Percentiles rank a stretch among this genome's conserved stretches.
phyloP scores from a whole-genome alignment of 768 basidiomycete species.

The Mycena pura region DNA sequence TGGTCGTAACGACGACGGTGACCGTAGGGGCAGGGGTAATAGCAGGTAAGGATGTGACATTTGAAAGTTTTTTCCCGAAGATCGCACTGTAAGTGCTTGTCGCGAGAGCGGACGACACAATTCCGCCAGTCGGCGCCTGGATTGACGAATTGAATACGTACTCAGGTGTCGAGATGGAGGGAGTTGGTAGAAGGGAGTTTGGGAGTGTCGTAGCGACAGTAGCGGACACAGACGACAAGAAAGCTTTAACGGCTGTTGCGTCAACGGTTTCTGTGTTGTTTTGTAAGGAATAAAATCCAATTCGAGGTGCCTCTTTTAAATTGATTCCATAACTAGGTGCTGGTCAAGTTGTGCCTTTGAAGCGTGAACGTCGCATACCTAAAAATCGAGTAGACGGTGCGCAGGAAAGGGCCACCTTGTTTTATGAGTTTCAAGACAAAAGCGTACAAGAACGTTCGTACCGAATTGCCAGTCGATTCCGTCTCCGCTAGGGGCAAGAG shows the following conservation, averaged over 20 bases:
- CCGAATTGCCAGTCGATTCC: slow-evolving; percentile 88
- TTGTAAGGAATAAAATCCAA: slow-evolving; percentile 73
- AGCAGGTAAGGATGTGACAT: slow-evolving; percentile 60
- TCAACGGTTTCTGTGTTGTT: slow-evolving; percentile 53
- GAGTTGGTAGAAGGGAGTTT: slow-evolving; percentile 72
- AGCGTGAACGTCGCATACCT: slow-evolving; percentile 51
- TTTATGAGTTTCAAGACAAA: background rate
- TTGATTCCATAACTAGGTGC: slow-evolving; percentile 72
- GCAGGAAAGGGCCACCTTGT: slow-evolving; percentile 69
- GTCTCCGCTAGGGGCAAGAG: slow-evolving; percentile 67
- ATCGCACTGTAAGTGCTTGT: slow-evolving; percentile 75
- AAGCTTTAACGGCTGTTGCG: slow-evolving; percentile 52
- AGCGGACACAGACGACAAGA: slow-evolving; percentile 66
- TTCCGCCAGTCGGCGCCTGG: slow-evolving; percentile 56
- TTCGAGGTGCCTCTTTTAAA: slow-evolving; percentile 73
- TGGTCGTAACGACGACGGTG: slow-evolving; percentile 52
- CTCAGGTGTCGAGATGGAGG: slow-evolving; percentile 64
- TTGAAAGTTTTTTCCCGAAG: slow-evolving; percentile 49
- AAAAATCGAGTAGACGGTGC: slow-evolving; percentile 81
- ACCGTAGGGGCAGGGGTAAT: slow-evolving; percentile 18
- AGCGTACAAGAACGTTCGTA: slow-evolving; percentile 31
- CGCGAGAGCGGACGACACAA: slow-evolving; percentile 67
- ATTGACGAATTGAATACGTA: slow-evolving; percentile 78
- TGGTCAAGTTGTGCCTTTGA: background rate
- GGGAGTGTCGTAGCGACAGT: slow-evolving; percentile 74